Conservation (phyloP, 2,329 filamentous ascomycete genomes). For the Colletotrichum lupini region DNA sequence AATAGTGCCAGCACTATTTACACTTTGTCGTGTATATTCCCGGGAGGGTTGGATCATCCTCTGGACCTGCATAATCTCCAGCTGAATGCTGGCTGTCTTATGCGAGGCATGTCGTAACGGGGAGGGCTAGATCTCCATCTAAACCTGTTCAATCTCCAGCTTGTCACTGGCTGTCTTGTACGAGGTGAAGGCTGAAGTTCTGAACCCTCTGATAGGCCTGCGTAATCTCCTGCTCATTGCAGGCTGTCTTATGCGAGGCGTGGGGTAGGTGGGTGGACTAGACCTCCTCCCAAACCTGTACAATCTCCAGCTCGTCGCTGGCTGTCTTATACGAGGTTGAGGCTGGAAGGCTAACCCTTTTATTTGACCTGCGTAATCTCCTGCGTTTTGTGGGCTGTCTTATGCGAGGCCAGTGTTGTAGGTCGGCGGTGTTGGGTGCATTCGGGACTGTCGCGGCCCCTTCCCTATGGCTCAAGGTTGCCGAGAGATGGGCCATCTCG, state of each 20-base stretch:
- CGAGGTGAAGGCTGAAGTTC: background rate
- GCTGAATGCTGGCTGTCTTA: too few relatives aligned
- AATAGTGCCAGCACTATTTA: background rate
- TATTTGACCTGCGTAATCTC: background rate
- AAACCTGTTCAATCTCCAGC: too few relatives aligned
- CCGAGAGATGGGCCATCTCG: background rate
- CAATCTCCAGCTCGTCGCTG: too few relatives aligned
- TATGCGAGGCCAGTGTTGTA: too few relatives aligned
- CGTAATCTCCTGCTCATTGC: background rate
- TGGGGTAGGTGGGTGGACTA: too few relatives aligned
- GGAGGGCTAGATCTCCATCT: too few relatives aligned
- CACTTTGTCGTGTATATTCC: background rate
- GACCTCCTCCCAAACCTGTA: too few relatives aligned
- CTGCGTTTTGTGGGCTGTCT: background rate
- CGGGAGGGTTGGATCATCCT: background rate
- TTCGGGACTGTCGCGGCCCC: background rate
- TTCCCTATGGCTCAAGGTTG: background rate
- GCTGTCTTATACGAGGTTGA: too few relatives aligned
- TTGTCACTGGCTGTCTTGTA: too few relatives aligned
- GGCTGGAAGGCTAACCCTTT: too few relatives aligned
- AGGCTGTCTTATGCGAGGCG: background rate
- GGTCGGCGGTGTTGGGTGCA: background rate
- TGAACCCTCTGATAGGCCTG: background rate
- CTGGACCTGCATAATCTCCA: background rate
- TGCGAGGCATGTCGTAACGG: too few relatives aligned